A percentile compares a stretch with the other conserved stretches of the same genome.
Evolutionary conservation across 192 early-diverging fungal genomes (phyloP).

Genomic region (Gonapodya prolifera): DNA sequence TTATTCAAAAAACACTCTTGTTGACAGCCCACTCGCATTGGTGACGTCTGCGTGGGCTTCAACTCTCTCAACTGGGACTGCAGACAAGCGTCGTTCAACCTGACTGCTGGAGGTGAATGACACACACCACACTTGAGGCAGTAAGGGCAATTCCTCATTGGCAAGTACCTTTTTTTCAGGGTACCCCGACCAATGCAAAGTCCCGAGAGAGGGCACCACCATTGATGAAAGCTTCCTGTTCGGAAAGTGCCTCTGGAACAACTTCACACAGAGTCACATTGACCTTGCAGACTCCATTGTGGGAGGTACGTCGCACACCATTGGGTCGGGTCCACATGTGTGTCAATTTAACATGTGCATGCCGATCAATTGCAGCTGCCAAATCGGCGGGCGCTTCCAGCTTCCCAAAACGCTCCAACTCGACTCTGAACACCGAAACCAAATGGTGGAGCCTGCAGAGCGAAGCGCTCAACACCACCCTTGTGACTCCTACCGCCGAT

Average conservation of each 20-base stretch:
- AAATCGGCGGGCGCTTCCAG: not conserved
- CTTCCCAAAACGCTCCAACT: not conserved
- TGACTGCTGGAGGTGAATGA: not conserved
- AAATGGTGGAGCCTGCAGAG: not conserved
- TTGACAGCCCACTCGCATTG: not conserved
- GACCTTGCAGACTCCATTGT: not conserved
- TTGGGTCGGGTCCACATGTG: too few species aligned
- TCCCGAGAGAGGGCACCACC: not conserved
- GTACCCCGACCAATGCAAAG: not conserved
- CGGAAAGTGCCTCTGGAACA: not conserved
- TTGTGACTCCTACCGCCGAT: not conserved
- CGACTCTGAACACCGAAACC: not conserved
- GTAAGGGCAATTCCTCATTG: too few species aligned
- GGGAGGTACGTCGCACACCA: not conserved
- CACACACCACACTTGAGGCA: too few species aligned
- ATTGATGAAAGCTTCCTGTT: not conserved
- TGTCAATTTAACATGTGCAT: too few species aligned
- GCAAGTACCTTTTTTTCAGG: too few species aligned
- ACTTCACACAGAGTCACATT: not conserved
- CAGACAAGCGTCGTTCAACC: not conserved
- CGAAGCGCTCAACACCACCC: not conserved
- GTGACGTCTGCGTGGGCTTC: not conserved
- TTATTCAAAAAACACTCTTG: not conserved
- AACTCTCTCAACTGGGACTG: not conserved
- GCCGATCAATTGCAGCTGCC: too few species aligned